A percentile compares a stretch with the other conserved stretches of the same genome.
These are phyloP conservation scores for Pleurotus ostreatus DNA, from an alignment of 768 basidiomycete genomes.

Conservation along the genomic window DNA sequence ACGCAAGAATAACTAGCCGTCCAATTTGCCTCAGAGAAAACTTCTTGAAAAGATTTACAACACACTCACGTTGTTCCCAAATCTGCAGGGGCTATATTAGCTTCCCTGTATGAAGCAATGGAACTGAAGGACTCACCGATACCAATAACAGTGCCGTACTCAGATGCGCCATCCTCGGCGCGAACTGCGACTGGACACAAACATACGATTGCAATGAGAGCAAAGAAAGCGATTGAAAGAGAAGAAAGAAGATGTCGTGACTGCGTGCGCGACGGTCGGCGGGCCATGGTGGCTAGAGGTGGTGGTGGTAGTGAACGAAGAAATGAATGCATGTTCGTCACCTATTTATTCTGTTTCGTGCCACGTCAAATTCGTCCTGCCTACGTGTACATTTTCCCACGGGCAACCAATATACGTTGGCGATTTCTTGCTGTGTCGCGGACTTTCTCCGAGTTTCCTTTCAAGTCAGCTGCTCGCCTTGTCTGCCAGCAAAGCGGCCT, in stretches of 20 bases:
- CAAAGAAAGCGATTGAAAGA: conserved; percentile 55
- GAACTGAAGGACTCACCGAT: conserved; percentile 52
- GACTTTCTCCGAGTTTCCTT: conserved; percentile 9
- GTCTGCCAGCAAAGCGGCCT: conserved; percentile 2
- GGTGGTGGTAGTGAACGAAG: conserved; percentile 8
- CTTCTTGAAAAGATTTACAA: not conserved
- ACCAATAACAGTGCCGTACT: conserved; percentile 93
- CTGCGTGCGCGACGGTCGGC: conserved; percentile 55
- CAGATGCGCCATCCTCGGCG: conserved; percentile 58
- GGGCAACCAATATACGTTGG: not conserved
- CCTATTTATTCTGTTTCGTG: conserved; percentile 7
- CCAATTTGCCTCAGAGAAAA: not conserved
- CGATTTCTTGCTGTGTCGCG: not conserved
- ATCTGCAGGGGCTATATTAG: conserved; percentile 42
- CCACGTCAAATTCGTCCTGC: conserved; percentile 3
- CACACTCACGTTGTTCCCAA: conserved; percentile 79
- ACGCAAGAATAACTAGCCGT: conserved; percentile 85
- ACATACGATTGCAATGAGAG: conserved; percentile 68
- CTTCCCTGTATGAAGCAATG: not conserved
- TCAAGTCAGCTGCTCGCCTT: conserved; percentile 4
- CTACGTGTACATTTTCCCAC: conserved; percentile 10
- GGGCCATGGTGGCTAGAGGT: conserved; percentile 6
- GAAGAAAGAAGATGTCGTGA: conserved; percentile 54
- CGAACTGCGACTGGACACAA: conserved; percentile 59
- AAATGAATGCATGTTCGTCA: not conserved